A percentile compares a stretch with the other conserved stretches of the same genome.
Conservation (phyloP, 2,329 filamentous ascomycete genomes). For the Parasarocladium wereldwijsianum region DNA sequence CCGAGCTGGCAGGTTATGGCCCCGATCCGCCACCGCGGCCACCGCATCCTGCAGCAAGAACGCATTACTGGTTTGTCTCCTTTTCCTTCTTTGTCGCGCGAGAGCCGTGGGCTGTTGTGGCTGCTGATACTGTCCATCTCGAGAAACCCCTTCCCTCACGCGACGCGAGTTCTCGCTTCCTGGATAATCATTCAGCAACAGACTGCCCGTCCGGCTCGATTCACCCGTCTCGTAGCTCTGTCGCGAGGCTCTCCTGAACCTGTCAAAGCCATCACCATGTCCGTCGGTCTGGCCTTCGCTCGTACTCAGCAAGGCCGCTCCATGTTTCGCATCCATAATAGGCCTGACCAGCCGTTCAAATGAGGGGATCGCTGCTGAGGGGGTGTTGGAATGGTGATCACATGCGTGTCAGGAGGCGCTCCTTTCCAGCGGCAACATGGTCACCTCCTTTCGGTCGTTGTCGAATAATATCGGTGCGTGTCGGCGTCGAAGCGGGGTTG, state of each 20-base stretch:
- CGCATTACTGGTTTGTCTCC: conserved; percentile 30
- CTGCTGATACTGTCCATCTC: conserved; percentile 13
- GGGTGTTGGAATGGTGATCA: too few relatives aligned
- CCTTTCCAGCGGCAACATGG: too few relatives aligned
- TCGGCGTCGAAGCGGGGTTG: too few relatives aligned
- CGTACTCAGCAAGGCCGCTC: too few relatives aligned
- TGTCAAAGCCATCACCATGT: conserved; percentile 3
- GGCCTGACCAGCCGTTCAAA: too few relatives aligned
- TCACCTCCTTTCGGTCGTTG: too few relatives aligned
- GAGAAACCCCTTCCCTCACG: background rate
- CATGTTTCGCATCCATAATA: too few relatives aligned
- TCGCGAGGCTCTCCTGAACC: conserved; percentile 2
- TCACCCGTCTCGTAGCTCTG: conserved; percentile 28
- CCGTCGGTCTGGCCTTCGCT: background rate
- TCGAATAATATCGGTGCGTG: too few relatives aligned
- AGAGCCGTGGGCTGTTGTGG: too few relatives aligned
- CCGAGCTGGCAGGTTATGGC: conserved; percentile 15
- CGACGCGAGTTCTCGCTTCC: background rate
- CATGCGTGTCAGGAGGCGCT: too few relatives aligned
- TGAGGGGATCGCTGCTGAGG: too few relatives aligned
- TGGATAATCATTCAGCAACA: too few relatives aligned
- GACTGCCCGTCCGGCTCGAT: conserved; percentile 23
- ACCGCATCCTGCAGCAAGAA: conserved; percentile 35
- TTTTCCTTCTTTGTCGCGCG: conserved; percentile 15
- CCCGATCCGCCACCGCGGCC: conserved; percentile 15